A percentile compares a stretch with the other conserved stretches of the same genome.
Evolutionary conservation across 768 basidiomycete genomes (phyloP).

Genomic region (Mycena latifolia): DNA sequence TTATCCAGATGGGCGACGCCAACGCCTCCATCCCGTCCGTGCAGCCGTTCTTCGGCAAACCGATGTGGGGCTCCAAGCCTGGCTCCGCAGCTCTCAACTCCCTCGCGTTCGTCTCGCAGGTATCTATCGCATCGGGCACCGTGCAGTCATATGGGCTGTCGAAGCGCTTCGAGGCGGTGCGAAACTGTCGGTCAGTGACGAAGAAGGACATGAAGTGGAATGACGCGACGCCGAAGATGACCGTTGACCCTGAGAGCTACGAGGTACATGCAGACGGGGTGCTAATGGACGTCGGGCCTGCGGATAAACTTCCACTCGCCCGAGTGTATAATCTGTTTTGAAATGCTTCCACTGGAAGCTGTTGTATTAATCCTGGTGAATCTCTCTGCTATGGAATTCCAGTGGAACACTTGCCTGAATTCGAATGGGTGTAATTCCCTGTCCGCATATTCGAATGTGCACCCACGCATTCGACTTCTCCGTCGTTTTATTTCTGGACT

Average conservation of each 20-base stretch:
- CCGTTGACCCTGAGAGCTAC: constrained; percentile 93
- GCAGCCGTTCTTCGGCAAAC: constrained; percentile 86
- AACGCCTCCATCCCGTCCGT: constrained; percentile 97
- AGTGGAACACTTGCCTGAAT: too few species aligned
- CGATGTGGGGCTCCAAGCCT: constrained; percentile 94
- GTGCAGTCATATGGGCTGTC: constrained; percentile 72
- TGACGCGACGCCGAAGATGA: constrained; percentile 81
- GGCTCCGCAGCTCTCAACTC: constrained; percentile 88
- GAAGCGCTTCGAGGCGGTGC: constrained; percentile 83
- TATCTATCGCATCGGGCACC: constrained; percentile 67
- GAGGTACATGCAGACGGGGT: constrained; percentile 87
- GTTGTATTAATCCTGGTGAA: too few species aligned
- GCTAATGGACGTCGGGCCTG: constrained; percentile 82
- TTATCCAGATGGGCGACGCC: constrained; percentile 90
- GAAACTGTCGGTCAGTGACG: constrained; percentile 75
- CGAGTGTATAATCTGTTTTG: constrained; percentile 87
- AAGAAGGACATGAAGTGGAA: constrained; percentile 99
- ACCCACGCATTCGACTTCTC: too few species aligned
- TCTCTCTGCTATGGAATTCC: too few species aligned
- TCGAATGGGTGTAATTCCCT: too few species aligned
- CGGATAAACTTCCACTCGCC: constrained; percentile 74
- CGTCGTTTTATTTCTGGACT: too few species aligned
- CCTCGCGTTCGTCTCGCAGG: constrained; percentile 85
- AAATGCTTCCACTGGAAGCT: constrained; percentile 38
- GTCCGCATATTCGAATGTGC: too few species aligned